A percentile compares a stretch with the other conserved stretches of the same genome.
These are phyloP conservation scores for Mortierella sp. DNA, from an alignment of 371 early-diverging fungal species.

Conservation along the genomic window DNA sequence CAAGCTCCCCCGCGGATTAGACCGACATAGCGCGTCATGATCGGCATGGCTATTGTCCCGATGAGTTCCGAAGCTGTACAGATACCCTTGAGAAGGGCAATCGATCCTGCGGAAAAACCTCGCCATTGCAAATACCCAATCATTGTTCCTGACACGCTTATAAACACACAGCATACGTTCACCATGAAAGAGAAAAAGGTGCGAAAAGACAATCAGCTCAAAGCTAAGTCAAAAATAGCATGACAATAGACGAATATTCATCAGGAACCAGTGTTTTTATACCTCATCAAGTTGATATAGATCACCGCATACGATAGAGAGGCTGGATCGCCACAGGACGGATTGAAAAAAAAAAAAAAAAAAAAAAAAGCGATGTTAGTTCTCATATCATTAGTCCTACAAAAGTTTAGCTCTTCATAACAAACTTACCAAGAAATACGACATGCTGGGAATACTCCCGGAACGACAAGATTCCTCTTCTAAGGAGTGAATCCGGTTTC, in stretches of 20 bases:
- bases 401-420: no score
- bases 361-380: background rate
- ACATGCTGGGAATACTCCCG: conserved; percentile 22
- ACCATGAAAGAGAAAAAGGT: conserved; percentile 51
- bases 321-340: no score
- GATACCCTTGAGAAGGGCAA: conserved; percentile 39
- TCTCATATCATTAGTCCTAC: background rate
- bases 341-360: background rate
- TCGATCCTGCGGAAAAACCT: conserved; percentile 32
- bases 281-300: conserved; percentile 52
- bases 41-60: conserved; percentile 55
- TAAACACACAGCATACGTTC: no score
- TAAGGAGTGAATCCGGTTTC: background rate
- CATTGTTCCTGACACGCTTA: conserved; percentile 61
- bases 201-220: conserved; percentile 50
- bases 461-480: conserved; percentile 16
- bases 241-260: background rate
- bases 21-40: conserved; percentile 51
- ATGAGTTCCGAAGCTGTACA: conserved; percentile 40
- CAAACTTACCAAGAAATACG: conserved; percentile 33
- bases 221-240: background rate
- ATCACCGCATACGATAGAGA: conserved; percentile 47
- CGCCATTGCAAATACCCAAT: conserved; percentile 59
- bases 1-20: conserved; percentile 58
- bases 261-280: background rate